phyloP scores from a whole-genome alignment of 441 rosid genomes.

The Gossypium davidsonii region DNA sequence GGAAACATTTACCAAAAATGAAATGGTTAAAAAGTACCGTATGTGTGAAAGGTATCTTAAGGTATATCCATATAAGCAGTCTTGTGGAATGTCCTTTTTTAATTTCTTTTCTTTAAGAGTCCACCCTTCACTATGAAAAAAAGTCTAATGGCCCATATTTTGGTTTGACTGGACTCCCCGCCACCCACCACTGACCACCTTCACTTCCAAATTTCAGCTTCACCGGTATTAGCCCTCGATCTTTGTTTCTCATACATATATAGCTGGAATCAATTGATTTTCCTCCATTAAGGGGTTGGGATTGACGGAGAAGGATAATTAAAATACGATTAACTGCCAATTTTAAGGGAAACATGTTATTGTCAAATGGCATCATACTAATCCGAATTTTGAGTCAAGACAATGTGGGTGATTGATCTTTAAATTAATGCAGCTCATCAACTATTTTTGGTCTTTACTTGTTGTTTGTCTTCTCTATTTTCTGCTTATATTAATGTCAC shows the following conservation, averaged over 20 bases:
- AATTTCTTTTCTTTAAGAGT: background rate
- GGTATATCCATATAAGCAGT: background rate
- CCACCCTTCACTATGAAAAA: background rate
- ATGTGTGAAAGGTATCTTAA: conserved; percentile 14
- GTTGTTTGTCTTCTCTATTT: background rate
- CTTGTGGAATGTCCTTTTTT: background rate
- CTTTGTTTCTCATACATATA: too few species aligned
- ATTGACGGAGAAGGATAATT: background rate
- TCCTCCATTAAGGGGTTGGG: background rate
- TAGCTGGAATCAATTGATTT: background rate
- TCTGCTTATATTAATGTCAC: background rate
- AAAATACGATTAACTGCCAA: background rate
- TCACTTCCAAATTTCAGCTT: background rate
- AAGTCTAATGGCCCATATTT: background rate
- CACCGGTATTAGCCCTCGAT: background rate
- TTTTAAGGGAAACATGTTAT: background rate
- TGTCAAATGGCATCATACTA: background rate
- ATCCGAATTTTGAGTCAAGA: background rate
- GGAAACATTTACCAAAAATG: too few species aligned
- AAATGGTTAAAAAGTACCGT: background rate
- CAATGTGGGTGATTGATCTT: conserved; percentile 13
- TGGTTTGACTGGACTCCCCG: background rate
- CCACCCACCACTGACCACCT: background rate
- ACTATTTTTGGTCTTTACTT: background rate
- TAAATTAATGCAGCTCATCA: background rate